phyloP scores from a whole-genome alignment of 2,329 filamentous ascomycete genomes.

The Furcasterigmium sp. region DNA sequence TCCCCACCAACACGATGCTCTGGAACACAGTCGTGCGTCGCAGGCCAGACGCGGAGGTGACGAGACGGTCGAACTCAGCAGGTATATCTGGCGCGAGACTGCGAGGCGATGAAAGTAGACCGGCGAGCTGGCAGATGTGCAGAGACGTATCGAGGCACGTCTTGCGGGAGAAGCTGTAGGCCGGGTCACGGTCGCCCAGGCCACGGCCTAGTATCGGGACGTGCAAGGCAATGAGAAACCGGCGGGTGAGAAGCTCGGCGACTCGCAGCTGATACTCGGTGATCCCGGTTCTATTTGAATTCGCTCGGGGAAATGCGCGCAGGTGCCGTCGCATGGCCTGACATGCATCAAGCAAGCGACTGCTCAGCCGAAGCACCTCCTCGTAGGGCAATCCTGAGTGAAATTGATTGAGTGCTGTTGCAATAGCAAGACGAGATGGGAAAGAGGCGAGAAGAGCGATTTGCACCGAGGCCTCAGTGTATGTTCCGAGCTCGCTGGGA shows the following conservation, averaged over 20 bases:
- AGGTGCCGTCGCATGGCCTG: conserved; percentile 34
- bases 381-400: conserved; percentile 34
- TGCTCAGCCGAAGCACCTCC: conserved; percentile 35
- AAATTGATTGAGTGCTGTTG: conserved; percentile 40
- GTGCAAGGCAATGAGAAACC: conserved; percentile 47
- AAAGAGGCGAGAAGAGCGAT: conserved; percentile 39
- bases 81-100: conserved; percentile 3
- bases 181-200: conserved; percentile 35
- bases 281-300: conserved; percentile 16
- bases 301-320: conserved; percentile 28
- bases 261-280: conserved; percentile 33
- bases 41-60: conserved; percentile 32
- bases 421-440: conserved; percentile 33
- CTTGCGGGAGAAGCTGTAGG: conserved; percentile 47
- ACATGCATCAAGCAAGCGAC: too few species aligned
- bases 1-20: conserved; percentile 32
- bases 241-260: conserved; percentile 35
- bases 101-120: conserved; percentile 3
- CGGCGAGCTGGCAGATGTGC: conserved; percentile 13
- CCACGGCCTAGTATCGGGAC: conserved; percentile 35
- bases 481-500: neutral
- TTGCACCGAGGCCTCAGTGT: conserved; percentile 43
- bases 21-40: conserved; percentile 36
- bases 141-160: conserved; percentile 19
- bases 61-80: conserved; percentile 29